Conservation (phyloP, 768 basidiomycete genomes). For the Lentinus brumalis region DNA sequence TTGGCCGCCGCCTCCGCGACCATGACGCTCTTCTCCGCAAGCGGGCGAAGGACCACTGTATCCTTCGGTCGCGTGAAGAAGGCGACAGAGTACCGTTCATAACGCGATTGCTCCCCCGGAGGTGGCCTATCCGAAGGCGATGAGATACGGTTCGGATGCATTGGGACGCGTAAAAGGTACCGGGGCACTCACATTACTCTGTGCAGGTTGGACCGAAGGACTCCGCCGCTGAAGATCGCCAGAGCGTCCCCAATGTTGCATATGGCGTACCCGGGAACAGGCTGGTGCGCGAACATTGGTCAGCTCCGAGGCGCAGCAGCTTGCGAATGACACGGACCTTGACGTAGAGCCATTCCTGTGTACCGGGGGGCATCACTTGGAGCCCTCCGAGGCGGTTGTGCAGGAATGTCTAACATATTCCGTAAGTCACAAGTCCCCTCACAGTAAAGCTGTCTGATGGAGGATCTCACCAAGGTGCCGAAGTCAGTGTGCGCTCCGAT, state of each 20-base stretch:
- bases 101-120: slow-evolving; percentile 35
- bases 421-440: slow-evolving; percentile 1
- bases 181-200: slow-evolving; percentile 40
- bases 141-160: background rate
- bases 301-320: background rate
- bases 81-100: slow-evolving; percentile 36
- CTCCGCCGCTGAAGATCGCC: slow-evolving; percentile 47
- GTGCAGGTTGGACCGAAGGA: slow-evolving; percentile 46
- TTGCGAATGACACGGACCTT: slow-evolving; percentile 32
- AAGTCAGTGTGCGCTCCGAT: slow-evolving; percentile 76
- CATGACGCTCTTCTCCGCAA: slow-evolving; percentile 26
- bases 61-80: slow-evolving; percentile 40
- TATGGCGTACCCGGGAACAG: slow-evolving; percentile 45
- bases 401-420: slow-evolving; percentile 35
- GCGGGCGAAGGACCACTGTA: slow-evolving; percentile 30
- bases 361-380: slow-evolving; percentile 44
- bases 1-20: slow-evolving; percentile 25
- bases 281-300: slow-evolving; percentile 28
- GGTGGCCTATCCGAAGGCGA: slow-evolving; percentile 36
- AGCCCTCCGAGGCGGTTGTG: slow-evolving; percentile 48
- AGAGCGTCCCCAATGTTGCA: slow-evolving; percentile 51
- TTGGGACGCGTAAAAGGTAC: background rate
- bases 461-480: slow-evolving; percentile 61
- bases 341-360: slow-evolving; percentile 42
- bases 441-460: slow-evolving; percentile 1